A percentile compares a stretch with the other conserved stretches of the same genome.
These are phyloP conservation scores for Geotrichum australiense DNA, from an alignment of 1,139 yeast species.

Conservation along the genomic window DNA sequence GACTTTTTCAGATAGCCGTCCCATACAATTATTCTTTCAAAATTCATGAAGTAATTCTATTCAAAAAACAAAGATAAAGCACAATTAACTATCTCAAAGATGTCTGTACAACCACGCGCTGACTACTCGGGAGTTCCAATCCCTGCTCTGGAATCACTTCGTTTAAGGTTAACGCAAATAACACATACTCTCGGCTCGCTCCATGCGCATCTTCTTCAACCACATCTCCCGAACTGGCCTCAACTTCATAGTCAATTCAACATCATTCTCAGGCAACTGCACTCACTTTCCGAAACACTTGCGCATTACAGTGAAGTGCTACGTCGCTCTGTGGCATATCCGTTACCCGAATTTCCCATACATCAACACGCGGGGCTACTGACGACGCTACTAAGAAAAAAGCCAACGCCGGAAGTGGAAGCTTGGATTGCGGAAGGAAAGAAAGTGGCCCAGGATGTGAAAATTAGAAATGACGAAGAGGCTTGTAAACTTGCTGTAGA, in stretches of 20 bases:
- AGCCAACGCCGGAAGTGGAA: constrained; percentile 82
- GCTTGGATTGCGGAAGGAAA: constrained; percentile 63
- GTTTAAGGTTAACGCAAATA: constrained; percentile 52
- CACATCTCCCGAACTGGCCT: constrained; percentile 38
- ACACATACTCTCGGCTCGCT: constrained; percentile 34
- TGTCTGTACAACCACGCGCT: constrained; percentile 3
- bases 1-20: neutral
- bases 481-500: constrained; percentile 54
- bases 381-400: constrained; percentile 77
- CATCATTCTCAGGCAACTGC: constrained; percentile 73
- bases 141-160: constrained; percentile 51
- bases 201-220: constrained; percentile 32
- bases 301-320: constrained; percentile 55
- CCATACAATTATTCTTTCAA: neutral
- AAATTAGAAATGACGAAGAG: constrained; percentile 16
- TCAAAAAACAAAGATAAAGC: too few species aligned
- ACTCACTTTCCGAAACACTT: constrained; percentile 62
- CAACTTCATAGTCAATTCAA: constrained; percentile 74
- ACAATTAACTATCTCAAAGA: too few species aligned
- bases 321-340: constrained; percentile 67
- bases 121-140: constrained; percentile 45
- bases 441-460: constrained; percentile 9
- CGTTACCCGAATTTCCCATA: constrained; percentile 77
- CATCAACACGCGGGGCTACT: constrained; percentile 74
- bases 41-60: too few species aligned